Base-by-base conservation (phyloP, 2,329 filamentous ascomycete genomes). In the Fusarium proliferatum region DNA sequence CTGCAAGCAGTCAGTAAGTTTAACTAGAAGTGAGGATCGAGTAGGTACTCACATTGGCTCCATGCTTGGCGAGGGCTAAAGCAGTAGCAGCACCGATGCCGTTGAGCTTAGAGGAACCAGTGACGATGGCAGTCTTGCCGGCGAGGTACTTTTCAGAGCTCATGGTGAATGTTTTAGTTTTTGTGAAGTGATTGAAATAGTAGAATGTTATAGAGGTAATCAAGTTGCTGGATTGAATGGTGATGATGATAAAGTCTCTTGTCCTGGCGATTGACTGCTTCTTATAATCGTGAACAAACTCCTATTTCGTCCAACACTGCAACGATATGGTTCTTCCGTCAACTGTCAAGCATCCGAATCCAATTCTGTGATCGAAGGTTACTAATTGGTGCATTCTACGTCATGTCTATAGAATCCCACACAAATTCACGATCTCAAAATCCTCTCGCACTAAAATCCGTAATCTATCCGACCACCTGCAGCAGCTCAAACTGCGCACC, bases 91-190 rank as follows among this genome's bases (percentile, higher is more conserved):
- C 64, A 3, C 64, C 64, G 0, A 67, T 67, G 0, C 64, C 64
- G 19, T 67, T 67, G 4, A 45, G 39, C 38, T 69, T 68, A 0
- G 64, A 77, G 7, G 73, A 68, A 19, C 75, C 75, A 5, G 75
- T 77, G 15, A 77, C 75, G 5, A 77, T 74, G 60, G 77, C 77
- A 28, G 64, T 68, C 65, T 78, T 79, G 61, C 77, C 76, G 3
- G 61, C 57, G 15, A 79, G 63, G 8, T 75, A 73, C 19, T 78
- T 64, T 34, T 75, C 77, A 3, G 42, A 77, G 71, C 52, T 62
- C 73, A 52, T 67, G 10, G 36, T 42, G n/a, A n/a, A 38, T 19
- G 26, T 43, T 67, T 67, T 9, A 3, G 28, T 15, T 23, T 30
- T 38, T 43, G 8, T 36, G 3, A 19, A 13, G 11, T 28, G 39